Conservation (phyloP, 2,329 filamentous ascomycete genomes). For the Clathrospora elynae region DNA sequence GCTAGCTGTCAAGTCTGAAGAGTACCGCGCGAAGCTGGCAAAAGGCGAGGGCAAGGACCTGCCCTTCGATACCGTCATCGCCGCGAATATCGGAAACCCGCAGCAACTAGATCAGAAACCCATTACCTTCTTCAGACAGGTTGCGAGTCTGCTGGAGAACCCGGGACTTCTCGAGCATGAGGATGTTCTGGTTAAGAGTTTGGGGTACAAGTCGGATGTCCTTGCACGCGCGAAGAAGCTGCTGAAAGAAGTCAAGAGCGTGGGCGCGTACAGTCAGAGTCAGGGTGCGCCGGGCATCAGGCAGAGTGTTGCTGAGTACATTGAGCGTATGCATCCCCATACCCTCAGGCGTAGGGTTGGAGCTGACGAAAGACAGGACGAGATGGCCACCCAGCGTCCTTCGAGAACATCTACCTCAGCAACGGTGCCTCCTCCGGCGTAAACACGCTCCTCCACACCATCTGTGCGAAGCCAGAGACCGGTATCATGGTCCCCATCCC, state of each 20-base stretch:
- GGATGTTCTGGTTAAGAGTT: slow-evolving; percentile 71
- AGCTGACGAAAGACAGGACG: slow-evolving; percentile 60
- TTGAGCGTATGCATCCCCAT: slow-evolving; percentile 68
- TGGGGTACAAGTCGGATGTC: slow-evolving; percentile 91
- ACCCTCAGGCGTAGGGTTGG: not conserved
- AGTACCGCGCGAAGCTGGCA: slow-evolving; percentile 76
- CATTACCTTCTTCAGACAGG: slow-evolving; percentile 98
- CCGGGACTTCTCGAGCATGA: slow-evolving; percentile 81
- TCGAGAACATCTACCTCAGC: slow-evolving; percentile 85
- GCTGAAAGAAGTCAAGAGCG: slow-evolving; percentile 81
- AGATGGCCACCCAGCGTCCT: slow-evolving; percentile 84
- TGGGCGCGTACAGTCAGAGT: slow-evolving; percentile 95
- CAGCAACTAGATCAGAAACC: slow-evolving; percentile 99
- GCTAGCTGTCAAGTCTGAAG: slow-evolving; percentile 89
- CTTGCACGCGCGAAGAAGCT: slow-evolving; percentile 81
- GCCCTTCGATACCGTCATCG: slow-evolving; percentile 90
- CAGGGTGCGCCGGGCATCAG: slow-evolving; percentile 86
- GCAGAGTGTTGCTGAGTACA: slow-evolving; percentile 88
- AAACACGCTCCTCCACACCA: slow-evolving; percentile 87
- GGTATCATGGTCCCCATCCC: slow-evolving; percentile 94
- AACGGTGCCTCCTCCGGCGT: slow-evolving; percentile 92
- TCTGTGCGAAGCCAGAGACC: slow-evolving; percentile 76
- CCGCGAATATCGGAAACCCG: slow-evolving; percentile 98
- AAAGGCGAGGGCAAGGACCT: slow-evolving; percentile 66
- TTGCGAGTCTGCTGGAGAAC: slow-evolving; percentile 90